Evolutionary conservation across 1,139 yeast genomes (phyloP).

Genomic region (Candida freyschussii): DNA sequence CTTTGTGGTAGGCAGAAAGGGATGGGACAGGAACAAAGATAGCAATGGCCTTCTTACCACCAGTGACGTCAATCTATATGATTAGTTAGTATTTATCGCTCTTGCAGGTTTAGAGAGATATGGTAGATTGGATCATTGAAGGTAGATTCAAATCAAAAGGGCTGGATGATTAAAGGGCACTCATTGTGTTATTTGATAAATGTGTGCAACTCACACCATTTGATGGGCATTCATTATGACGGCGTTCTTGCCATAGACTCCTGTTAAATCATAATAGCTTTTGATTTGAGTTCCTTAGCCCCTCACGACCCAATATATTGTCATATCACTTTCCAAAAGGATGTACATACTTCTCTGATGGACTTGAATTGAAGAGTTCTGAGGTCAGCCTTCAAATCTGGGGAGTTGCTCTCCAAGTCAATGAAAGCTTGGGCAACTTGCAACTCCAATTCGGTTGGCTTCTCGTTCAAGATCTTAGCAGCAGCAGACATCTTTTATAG

Average conservation of each 20-base stretch:
- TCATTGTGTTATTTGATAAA: no score
- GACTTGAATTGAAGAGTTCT: slow-evolving; percentile 99
- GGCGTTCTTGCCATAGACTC: no score
- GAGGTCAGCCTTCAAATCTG: slow-evolving; percentile 95
- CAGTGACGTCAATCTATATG: slow-evolving; percentile 77
- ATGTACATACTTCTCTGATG: slow-evolving; percentile 70
- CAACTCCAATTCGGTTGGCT: slow-evolving; percentile 97
- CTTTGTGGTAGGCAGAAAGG: slow-evolving; percentile 91
- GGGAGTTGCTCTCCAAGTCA: slow-evolving; percentile 92
- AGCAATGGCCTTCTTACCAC: slow-evolving; percentile 99
- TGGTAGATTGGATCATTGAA: no score
- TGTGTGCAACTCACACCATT: no score
- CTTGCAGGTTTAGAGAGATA: no score
- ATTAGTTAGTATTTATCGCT: slow-evolving; percentile 16
- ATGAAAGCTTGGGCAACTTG: slow-evolving; percentile 99
- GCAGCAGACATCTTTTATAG: slow-evolving; percentile 76
- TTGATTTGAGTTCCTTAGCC: neutral
- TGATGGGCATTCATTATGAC: no score
- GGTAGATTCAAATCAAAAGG: no score
- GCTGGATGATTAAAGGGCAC: no score
- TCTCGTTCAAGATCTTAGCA: slow-evolving; percentile 86
- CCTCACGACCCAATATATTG: neutral
- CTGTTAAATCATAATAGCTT: neutral
- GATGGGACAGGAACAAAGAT: slow-evolving; percentile 98
- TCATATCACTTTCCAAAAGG: neutral